Base-by-base conservation (phyloP, 2,329 filamentous ascomycete genomes). In the Aspergillus pseudonomiae region DNA sequence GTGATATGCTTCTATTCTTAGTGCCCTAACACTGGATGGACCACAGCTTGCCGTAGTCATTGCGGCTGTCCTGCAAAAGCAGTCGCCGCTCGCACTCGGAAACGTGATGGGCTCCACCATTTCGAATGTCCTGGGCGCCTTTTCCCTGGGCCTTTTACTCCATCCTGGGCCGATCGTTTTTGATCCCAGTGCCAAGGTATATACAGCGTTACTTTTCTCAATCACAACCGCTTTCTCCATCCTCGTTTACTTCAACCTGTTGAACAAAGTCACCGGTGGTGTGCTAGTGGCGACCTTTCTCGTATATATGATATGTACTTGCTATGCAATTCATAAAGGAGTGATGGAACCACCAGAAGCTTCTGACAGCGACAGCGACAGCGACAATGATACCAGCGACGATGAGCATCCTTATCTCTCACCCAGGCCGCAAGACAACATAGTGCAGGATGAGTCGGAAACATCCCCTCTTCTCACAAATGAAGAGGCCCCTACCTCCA, bases 111-210 rank as follows among this genome's bases (percentile, higher is more conserved):
- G 84, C n/a, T 84, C 83, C 21, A 76, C 79, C 41, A 83, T 86
- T 53, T 85, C 84, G 57, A 86, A 86, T 60, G 84, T 86, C 57
- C 77, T 86, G 2, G 84, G 84, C 19, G 84, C 84, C 14, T 86
- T 86, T 67, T 84, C 83, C 1, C 74, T 86, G 1, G 84, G 83
- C 6, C 75, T 86, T 1, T 68, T 86, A 4, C 83, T 80, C 67
- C 74, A 79, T 62, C 70, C 73, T 9, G 66, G 66, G 1, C 58
- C 63, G 1, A 70, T 78, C 12, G 54, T 63, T 1, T 86, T 85
- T 63, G 84, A 86, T 65, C 66, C 69, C n/a, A 84, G 81, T 63
- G 77, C 82, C 1, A 81, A 80, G 63, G 74, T 84, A 14, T 85
- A 86, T 65, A 79, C 82, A 1, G 69, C 73, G 1, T 61, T 84